Percentiles rank a stretch among this genome's conserved stretches.
Conservation (phyloP, 495 filamentous ascomycete species). For the Chaetomium tenue region DNA sequence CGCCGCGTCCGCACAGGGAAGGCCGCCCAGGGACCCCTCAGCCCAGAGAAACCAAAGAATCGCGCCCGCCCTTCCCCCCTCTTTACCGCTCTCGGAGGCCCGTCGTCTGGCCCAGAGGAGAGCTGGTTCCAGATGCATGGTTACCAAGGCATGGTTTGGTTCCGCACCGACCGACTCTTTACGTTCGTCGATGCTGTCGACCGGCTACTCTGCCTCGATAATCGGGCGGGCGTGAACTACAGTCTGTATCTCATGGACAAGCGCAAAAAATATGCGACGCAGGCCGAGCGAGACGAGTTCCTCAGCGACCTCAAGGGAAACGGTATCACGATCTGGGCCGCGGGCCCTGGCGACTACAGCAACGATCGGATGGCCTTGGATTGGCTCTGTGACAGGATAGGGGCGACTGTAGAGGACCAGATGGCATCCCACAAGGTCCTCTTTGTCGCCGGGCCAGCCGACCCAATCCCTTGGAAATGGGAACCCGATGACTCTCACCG, state of each 20-base stretch:
- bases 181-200: conserved; percentile 37
- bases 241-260: conserved; percentile 28
- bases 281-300: conserved; percentile 2
- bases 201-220: conserved; percentile 31
- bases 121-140: conserved; percentile 28
- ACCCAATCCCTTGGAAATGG: conserved; percentile 27
- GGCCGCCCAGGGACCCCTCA: background rate
- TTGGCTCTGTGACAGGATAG: conserved; percentile 16
- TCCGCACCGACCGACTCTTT: conserved; percentile 20
- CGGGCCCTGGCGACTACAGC: conserved; percentile 26
- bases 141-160: conserved; percentile 34
- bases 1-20: background rate
- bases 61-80: background rate
- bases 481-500: conserved; percentile 17
- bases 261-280: conserved; percentile 14
- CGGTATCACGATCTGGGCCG: conserved; percentile 8
- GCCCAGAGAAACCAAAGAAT: background rate
- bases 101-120: no score
- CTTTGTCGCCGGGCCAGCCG: conserved; percentile 24
- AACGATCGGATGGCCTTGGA: conserved; percentile 18
- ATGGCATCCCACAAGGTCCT: conserved; percentile 1
- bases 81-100: background rate
- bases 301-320: background rate
- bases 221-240: conserved; percentile 28
- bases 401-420: background rate